These are phyloP conservation scores for Psilocybe sp. DNA, from an alignment of 768 basidiomycete genomes.

Conservation along the genomic window DNA sequence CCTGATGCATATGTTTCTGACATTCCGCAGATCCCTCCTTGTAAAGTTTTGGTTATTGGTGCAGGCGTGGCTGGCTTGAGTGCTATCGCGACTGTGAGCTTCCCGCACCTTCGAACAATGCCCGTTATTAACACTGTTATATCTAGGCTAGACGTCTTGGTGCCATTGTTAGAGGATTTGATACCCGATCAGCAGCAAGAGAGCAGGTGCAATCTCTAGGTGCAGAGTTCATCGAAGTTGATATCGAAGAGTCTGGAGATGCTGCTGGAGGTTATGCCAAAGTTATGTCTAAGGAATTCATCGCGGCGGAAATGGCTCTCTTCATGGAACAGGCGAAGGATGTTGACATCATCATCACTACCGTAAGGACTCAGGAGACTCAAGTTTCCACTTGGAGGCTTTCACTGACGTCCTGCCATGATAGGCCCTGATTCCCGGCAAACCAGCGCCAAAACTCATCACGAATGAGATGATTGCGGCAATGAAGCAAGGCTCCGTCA, in stretches of 20 bases:
- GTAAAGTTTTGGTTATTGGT: constrained; percentile 85
- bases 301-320: constrained; percentile 84
- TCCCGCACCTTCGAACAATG: not conserved
- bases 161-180: constrained; percentile 86
- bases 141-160: constrained; percentile 74
- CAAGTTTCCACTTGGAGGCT: not conserved
- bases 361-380: constrained; percentile 38
- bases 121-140: not conserved
- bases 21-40: constrained; percentile 66
- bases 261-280: constrained; percentile 87
- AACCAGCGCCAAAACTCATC: constrained; percentile 83
- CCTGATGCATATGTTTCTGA: not conserved
- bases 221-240: constrained; percentile 86
- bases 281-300: constrained; percentile 87
- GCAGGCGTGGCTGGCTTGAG: constrained; percentile 88
- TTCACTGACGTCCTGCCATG: not conserved
- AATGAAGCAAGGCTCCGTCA: constrained; percentile 91
- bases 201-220: constrained; percentile 91
- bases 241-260: constrained; percentile 76
- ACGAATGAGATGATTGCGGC: constrained; percentile 82
- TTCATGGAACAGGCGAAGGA: constrained; percentile 88
- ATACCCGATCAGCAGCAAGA: constrained; percentile 79
- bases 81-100: constrained; percentile 76
- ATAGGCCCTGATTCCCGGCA: constrained; percentile 82
- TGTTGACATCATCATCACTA: constrained; percentile 87